Evolutionary conservation across 768 basidiomycete genomes (phyloP).

Genomic region (Hortiboletus flavorubellus): DNA sequence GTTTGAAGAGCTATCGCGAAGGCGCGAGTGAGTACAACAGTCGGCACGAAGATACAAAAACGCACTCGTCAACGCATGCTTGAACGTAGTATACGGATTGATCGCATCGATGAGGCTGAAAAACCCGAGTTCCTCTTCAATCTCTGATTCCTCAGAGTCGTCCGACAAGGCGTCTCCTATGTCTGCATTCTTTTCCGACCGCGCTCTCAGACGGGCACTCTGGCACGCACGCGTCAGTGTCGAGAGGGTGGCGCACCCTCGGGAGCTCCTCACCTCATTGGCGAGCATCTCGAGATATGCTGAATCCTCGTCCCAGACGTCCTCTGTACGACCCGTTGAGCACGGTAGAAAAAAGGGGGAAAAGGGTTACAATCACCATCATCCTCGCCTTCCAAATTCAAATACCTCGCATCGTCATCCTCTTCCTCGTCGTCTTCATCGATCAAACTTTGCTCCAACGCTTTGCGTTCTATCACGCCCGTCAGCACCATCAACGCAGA

Average conservation of each 20-base stretch:
- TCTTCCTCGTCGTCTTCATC: constrained; percentile 46
- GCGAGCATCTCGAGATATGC: constrained; percentile 86
- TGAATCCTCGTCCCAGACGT: constrained; percentile 89
- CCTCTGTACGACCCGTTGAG: constrained; percentile 44
- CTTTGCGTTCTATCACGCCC: constrained; percentile 48
- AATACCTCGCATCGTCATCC: constrained; percentile 46
- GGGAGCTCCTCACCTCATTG: constrained; percentile 53
- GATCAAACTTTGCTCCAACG: constrained; percentile 49
- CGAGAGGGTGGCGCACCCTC: background rate
- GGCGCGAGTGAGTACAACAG: background rate
- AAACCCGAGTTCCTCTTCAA: constrained; percentile 83
- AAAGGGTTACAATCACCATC: constrained; percentile 42
- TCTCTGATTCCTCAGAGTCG: constrained; percentile 52
- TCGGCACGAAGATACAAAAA: background rate
- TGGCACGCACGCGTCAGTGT: constrained; percentile 22
- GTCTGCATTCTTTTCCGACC: constrained; percentile 41
- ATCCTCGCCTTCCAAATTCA: constrained; percentile 63
- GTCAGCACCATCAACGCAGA: background rate
- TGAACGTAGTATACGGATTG: constrained; percentile 76
- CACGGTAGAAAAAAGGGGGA: background rate
- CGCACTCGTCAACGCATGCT: constrained; percentile 70
- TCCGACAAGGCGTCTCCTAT: constrained; percentile 35
- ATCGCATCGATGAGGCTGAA: constrained; percentile 80
- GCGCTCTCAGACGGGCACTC: constrained; percentile 72
- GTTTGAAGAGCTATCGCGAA: constrained; percentile 54